Percentiles rank a stretch among this genome's conserved stretches.
These are phyloP conservation scores for Ustilago bromivora DNA, from an alignment of 1,284 basidiomycete genomes.

Conservation along the genomic window DNA sequence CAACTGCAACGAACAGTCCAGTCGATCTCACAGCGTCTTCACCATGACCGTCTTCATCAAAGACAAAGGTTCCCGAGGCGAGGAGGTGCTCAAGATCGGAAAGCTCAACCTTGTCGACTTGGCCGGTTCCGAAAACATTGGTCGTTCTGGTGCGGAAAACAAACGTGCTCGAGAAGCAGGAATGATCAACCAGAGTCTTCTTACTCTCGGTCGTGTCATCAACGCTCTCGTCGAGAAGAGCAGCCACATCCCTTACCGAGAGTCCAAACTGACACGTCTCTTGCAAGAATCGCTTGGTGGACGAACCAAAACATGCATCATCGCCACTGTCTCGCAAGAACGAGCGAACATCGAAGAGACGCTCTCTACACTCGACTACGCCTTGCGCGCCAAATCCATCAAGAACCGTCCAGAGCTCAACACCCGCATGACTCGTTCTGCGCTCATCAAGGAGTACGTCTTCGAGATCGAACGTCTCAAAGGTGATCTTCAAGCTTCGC, in stretches of 20 bases:
- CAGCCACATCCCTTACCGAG: conserved; percentile 86
- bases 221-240: conserved; percentile 94
- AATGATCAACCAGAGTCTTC: conserved; percentile 97
- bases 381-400: conserved; percentile 94
- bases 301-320: conserved; percentile 95
- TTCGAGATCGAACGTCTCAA: conserved; percentile 95
- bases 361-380: conserved; percentile 96
- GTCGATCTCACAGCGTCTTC: conserved; percentile 98
- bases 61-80: conserved; percentile 79
- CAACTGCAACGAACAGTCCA: conserved; percentile 96
- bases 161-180: conserved; percentile 95
- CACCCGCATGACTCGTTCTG: conserved; percentile 90
- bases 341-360: conserved; percentile 90
- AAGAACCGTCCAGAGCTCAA: conserved; percentile 96
- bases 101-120: conserved; percentile 98
- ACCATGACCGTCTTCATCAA: conserved; percentile 94
- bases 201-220: conserved; percentile 96
- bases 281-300: conserved; percentile 99
- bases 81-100: conserved; percentile 90
- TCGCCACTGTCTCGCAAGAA: conserved; percentile 78
- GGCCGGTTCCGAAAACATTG: conserved; percentile 97
- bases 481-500: conserved; percentile 78
- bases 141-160: conserved; percentile 93
- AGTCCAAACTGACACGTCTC: conserved; percentile 90
- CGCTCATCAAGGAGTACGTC: conserved; percentile 92